Evolutionary conservation across 1,284 basidiomycete species (phyloP).

Genomic region (Cryptococcus amylolentus): DNA sequence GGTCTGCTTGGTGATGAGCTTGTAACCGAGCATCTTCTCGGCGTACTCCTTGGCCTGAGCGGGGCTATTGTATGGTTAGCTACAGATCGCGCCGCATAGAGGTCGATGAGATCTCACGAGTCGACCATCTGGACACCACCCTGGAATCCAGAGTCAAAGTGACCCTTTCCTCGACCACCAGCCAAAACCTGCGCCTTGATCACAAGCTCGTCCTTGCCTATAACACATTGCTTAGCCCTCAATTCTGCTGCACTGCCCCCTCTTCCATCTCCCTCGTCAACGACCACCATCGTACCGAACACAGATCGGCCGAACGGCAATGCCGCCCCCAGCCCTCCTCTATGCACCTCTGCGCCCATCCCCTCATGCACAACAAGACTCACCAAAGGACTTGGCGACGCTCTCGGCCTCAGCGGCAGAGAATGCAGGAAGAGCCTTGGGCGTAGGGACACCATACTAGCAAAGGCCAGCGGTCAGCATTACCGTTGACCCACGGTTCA

Average conservation of each 20-base stretch:
- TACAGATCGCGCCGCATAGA: slow-evolving; percentile 5
- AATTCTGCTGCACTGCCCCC: not conserved
- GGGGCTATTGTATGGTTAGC: slow-evolving; percentile 57
- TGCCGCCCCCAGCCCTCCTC: not conserved
- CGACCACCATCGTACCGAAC: not conserved
- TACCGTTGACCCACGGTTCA: not conserved
- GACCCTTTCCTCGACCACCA: slow-evolving; percentile 96
- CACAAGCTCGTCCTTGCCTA: slow-evolving; percentile 68
- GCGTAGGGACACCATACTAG: slow-evolving; percentile 97
- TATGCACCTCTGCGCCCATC: not conserved
- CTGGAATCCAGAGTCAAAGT: slow-evolving; percentile 93
- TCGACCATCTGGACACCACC: slow-evolving; percentile 96
- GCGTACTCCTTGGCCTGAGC: slow-evolving; percentile 86
- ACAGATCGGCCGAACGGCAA: not conserved
- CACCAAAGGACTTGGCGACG: slow-evolving; percentile 84
- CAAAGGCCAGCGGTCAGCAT: not conserved
- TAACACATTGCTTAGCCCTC: not conserved
- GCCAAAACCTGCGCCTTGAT: slow-evolving; percentile 98
- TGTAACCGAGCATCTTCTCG: slow-evolving; percentile 88
- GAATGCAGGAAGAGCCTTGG: slow-evolving; percentile 83
- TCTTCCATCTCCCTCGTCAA: too few relatives aligned
- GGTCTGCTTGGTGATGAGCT: slow-evolving; percentile 98
- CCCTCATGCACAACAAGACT: slow-evolving; percentile 14
- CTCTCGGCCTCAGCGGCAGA: slow-evolving; percentile 84
- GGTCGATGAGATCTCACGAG: slow-evolving; percentile 57